Percentiles rank a stretch among this genome's conserved stretches.
These are phyloP conservation scores for Adansonia grandidieri DNA, from an alignment of 441 rosid genomes.

Conservation along the genomic window DNA sequence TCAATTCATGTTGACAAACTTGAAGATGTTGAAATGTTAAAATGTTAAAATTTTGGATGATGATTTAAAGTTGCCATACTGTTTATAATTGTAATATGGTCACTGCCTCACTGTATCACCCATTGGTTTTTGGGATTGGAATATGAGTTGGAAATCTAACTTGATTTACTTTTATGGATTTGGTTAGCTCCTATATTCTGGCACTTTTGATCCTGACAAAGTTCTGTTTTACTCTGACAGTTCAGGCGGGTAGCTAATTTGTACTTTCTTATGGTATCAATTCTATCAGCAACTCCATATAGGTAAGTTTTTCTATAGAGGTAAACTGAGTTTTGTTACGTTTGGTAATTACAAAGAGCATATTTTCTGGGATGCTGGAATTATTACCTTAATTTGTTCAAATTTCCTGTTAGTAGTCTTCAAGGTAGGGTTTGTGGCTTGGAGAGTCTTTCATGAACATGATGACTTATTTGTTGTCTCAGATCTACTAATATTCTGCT, in stretches of 20 bases:
- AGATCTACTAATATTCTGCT: neutral
- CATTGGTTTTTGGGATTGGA: neutral
- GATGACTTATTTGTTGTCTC: constrained; percentile 18
- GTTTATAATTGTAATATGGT: neutral
- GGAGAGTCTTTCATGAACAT: neutral
- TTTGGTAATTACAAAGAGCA: neutral
- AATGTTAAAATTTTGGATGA: neutral
- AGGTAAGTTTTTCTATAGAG: constrained; percentile 53
- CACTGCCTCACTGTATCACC: neutral
- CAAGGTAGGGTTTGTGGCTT: neutral
- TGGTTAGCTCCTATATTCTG: neutral
- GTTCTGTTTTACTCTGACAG: constrained; percentile 60
- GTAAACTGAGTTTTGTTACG: constrained; percentile 12
- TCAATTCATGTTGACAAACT: neutral
- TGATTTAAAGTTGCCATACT: neutral
- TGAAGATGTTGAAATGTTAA: neutral
- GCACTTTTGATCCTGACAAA: constrained; percentile 41
- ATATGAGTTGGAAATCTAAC: constrained; percentile 13
- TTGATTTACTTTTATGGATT: constrained; percentile 12
- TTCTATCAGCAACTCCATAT: constrained; percentile 90
- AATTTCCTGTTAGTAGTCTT: neutral
- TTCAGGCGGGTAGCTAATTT: constrained; percentile 98
- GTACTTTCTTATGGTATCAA: constrained; percentile 91
- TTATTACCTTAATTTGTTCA: neutral
- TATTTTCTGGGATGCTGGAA: neutral